Evolutionary conservation across 1,139 yeast genomes (phyloP).

Genomic region (Yamadazyma sp.): DNA sequence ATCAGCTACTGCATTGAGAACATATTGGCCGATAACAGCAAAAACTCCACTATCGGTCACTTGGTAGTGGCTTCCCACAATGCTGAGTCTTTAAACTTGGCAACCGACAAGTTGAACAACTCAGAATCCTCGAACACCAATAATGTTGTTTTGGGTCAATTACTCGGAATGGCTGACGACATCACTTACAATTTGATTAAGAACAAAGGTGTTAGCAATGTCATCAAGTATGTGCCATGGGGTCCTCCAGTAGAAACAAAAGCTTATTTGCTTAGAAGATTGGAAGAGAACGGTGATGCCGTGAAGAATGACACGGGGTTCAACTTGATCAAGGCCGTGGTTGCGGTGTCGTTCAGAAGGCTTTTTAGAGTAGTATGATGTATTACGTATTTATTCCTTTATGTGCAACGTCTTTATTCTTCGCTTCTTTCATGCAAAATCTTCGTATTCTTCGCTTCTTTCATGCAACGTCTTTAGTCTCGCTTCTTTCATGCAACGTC

Average conservation of each 20-base stretch:
- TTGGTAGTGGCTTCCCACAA: conserved; percentile 93
- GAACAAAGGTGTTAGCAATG: conserved; percentile 65
- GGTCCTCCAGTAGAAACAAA: conserved; percentile 95
- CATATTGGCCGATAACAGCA: conserved; percentile 44
- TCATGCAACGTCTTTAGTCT: too few relatives aligned
- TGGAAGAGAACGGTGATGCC: conserved; percentile 97
- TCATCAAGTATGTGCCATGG: conserved; percentile 96
- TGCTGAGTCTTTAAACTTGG: conserved; percentile 70
- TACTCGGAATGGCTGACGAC: conserved; percentile 95
- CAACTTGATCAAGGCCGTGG: conserved; percentile 63
- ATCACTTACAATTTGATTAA: conserved; percentile 73
- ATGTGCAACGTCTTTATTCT: too few relatives aligned
- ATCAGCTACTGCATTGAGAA: conserved; percentile 63
- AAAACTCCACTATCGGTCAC: conserved; percentile 66
- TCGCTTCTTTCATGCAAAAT: too few relatives aligned
- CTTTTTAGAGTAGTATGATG: conserved; percentile 25
- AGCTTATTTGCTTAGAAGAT: conserved; percentile 84
- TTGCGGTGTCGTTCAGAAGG: conserved; percentile 44
- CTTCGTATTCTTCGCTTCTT: too few relatives aligned
- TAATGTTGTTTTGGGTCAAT: conserved; percentile 84
- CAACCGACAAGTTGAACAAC: conserved; percentile 53
- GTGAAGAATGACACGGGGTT: conserved; percentile 86
- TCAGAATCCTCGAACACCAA: conserved; percentile 41
- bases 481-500: too few relatives aligned
- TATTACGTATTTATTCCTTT: too few relatives aligned